These are phyloP conservation scores for Morella rubra DNA, from an alignment of 306 rosid genomes.

Conservation along the genomic window DNA sequence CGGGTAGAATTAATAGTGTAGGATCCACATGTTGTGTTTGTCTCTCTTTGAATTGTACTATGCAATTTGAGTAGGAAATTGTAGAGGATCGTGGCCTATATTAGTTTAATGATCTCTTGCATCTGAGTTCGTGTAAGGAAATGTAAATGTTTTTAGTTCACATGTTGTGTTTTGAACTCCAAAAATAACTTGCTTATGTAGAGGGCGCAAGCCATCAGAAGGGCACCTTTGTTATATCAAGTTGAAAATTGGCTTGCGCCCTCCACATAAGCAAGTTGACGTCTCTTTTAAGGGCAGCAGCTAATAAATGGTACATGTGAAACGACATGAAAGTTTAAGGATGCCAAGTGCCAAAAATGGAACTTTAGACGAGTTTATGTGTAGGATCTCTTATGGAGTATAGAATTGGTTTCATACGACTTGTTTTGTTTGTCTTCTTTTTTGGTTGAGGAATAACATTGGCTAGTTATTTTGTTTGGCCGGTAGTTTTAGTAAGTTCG, in stretches of 20 bases:
- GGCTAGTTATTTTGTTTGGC: background rate
- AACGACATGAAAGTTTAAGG: no score
- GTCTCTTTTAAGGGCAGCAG: no score
- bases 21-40: background rate
- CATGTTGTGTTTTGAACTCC: background rate
- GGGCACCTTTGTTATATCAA: no score
- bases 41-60: no score
- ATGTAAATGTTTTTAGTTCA: background rate
- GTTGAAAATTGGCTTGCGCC: no score
- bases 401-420: background rate
- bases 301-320: no score
- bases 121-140: background rate
- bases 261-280: no score
- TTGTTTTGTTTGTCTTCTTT: background rate
- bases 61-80: no score
- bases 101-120: background rate
- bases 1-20: background rate
- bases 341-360: no score
- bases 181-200: background rate
- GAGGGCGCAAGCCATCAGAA: no score
- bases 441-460: background rate
- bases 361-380: background rate
- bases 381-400: background rate
- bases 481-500: background rate
- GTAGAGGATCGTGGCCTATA: no score